Conservation (phyloP, 1,284 basidiomycete genomes). For the Leccinum angustisporum region DNA sequence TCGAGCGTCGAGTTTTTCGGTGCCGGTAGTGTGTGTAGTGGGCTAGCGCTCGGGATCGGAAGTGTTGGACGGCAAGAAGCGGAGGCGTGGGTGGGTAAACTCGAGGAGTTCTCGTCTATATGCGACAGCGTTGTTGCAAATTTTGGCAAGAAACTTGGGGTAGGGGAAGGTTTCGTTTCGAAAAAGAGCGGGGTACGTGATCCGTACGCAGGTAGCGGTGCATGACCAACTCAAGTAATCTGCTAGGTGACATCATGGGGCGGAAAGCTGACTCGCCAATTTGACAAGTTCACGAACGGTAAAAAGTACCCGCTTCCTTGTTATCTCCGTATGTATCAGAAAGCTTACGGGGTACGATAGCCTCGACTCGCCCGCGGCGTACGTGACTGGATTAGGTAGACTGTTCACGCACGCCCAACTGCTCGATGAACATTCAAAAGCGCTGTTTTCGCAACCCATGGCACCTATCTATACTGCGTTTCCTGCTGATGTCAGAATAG, state of each 20-base stretch:
- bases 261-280: conserved; percentile 75
- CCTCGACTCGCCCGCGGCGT: conserved; percentile 84
- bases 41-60: conserved; percentile 67
- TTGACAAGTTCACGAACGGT: conserved; percentile 90
- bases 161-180: conserved; percentile 78
- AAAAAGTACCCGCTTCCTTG: conserved; percentile 67
- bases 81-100: conserved; percentile 66
- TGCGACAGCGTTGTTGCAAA: conserved; percentile 86
- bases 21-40: conserved; percentile 73
- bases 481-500: conserved; percentile 57
- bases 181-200: conserved; percentile 73
- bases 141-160: conserved; percentile 86
- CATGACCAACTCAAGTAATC: conserved; percentile 20
- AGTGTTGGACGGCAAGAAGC: conserved; percentile 69
- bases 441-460: conserved; percentile 60
- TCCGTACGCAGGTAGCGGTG: not conserved
- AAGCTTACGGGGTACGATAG: conserved; percentile 41
- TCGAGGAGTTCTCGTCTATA: conserved; percentile 71
- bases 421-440: conserved; percentile 85
- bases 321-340: conserved; percentile 8
- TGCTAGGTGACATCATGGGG: conserved; percentile 67
- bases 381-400: conserved; percentile 77
- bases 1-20: conserved; percentile 71
- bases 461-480: conserved; percentile 74
- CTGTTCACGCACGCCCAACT: conserved; percentile 78